Evolutionary conservation across 352 stramenopile species (phyloP).

Genomic region (Phytophthora pseudosyringae): DNA sequence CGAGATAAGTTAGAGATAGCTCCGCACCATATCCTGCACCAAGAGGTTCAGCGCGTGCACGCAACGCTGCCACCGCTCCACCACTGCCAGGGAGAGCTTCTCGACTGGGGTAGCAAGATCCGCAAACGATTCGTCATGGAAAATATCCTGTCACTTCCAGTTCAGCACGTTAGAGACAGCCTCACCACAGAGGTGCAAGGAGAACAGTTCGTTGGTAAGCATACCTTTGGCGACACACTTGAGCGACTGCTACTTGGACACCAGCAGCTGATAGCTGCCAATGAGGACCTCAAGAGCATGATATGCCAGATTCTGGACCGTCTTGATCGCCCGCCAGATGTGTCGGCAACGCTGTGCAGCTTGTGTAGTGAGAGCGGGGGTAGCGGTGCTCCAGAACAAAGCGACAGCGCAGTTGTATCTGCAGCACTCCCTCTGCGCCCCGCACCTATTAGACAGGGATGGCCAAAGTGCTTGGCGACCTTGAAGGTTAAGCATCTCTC

Average conservation of each 20-base stretch:
- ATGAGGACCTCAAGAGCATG: conserved; percentile 5
- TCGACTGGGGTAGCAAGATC: no score
- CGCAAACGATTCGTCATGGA: no score
- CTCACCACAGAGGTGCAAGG: no score
- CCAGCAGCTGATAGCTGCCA: background rate
- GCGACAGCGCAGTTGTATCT: background rate
- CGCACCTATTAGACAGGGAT: background rate
- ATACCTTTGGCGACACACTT: no score
- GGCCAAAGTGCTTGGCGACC: background rate
- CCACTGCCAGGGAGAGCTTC: no score
- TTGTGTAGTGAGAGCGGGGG: background rate
- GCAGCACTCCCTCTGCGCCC: background rate
- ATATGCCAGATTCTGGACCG: background rate
- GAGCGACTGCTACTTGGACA: no score
- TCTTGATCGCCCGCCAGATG: background rate
- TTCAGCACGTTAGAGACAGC: no score
- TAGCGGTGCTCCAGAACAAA: background rate
- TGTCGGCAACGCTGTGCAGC: background rate
- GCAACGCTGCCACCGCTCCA: background rate
- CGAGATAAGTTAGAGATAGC: conserved; percentile 1
- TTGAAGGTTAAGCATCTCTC: background rate
- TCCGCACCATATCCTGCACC: conserved; percentile 7
- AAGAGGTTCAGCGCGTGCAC: conserved; percentile 1
- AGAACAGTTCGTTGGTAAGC: no score
- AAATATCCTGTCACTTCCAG: no score